Evolutionary conservation across 1,139 yeast genomes (phyloP), one percentile per base, ranked within the genome.

Genomic region (Yamadazyma conglobata): DNA sequence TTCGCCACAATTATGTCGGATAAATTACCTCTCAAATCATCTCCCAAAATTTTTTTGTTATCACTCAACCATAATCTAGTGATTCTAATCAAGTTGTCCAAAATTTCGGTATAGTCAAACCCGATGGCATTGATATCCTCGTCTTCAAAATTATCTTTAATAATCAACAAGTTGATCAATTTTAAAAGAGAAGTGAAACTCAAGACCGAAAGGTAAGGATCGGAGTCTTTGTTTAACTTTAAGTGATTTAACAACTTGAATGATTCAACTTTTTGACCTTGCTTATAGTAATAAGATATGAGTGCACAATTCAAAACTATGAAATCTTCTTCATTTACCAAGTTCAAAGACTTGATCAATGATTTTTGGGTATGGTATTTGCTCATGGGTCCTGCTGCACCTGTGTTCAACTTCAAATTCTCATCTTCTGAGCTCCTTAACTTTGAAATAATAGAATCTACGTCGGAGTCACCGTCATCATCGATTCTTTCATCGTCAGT

Each of bases 281-380:
- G 41, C 19, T 45, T 39, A 33, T 46, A 47, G 33, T 56, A 62
- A 34, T 49, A 50, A 4, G 50, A 35, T 2, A 60, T 48, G 27
- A 61, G 45, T 4, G 64, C 47, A 16, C 58, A 42, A 1, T 56
- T 45, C 25, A 65, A 47, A 1, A 63, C 52, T 6, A 63, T 50
- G 32, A 55, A 58, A 34, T 64, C 61, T 31, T 65, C 70, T 28
- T 60, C 60, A 10, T 48, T 44, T 9, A 66, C 48, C 28, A 66
- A 47, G 39, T 58, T 60, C 31, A 66, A 52, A 1, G 68, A 52
- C 7, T 50, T 34, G 7, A 64, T 52, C 24, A 64, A 46, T 10
- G 28, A 7, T 18, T 30, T 27, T 22, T 17, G 10, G 30, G 25
- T 14, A 5, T 17, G 12, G 25, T 21, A 17, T 8, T 27, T 15